A percentile compares a stretch with the other conserved stretches of the same genome.
Conservation (phyloP, 2,329 filamentous ascomycete species). For the Scedosporium minutisporum region DNA sequence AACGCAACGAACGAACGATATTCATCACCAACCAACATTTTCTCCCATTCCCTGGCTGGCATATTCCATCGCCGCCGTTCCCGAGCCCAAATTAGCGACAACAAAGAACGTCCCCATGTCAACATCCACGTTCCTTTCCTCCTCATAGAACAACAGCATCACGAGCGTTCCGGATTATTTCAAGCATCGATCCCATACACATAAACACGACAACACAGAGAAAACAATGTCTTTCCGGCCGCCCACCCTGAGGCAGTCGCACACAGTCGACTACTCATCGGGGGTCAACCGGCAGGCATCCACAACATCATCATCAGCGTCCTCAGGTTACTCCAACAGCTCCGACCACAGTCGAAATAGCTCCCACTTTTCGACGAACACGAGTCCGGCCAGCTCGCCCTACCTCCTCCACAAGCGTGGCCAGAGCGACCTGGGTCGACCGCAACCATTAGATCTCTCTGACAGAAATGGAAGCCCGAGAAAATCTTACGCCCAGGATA, state of each 20-base stretch:
- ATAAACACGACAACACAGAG: conserved; percentile 11
- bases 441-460: conserved; percentile 36
- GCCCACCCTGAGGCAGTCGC: conserved; percentile 49
- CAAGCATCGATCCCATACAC: background rate
- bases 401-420: conserved; percentile 58
- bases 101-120: background rate
- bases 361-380: conserved; percentile 64
- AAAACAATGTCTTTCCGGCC: conserved; percentile 45
- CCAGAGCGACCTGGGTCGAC: conserved; percentile 59
- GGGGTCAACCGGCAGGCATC: conserved; percentile 52
- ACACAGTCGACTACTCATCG: conserved; percentile 34
- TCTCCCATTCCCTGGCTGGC: background rate
- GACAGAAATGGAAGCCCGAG: conserved; percentile 23
- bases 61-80: background rate
- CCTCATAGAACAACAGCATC: background rate
- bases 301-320: conserved; percentile 61
- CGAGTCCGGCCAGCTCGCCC: conserved; percentile 41
- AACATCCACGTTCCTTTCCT: background rate
- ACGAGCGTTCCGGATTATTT: background rate
- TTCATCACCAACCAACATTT: background rate
- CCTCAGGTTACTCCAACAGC: conserved; percentile 54
- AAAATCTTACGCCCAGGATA: conserved; percentile 39
- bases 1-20: background rate
- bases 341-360: conserved; percentile 56
- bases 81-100: background rate